phyloP scores from a whole-genome alignment of 192 early-diverging fungal species.

The Backusella tarrabulga region DNA sequence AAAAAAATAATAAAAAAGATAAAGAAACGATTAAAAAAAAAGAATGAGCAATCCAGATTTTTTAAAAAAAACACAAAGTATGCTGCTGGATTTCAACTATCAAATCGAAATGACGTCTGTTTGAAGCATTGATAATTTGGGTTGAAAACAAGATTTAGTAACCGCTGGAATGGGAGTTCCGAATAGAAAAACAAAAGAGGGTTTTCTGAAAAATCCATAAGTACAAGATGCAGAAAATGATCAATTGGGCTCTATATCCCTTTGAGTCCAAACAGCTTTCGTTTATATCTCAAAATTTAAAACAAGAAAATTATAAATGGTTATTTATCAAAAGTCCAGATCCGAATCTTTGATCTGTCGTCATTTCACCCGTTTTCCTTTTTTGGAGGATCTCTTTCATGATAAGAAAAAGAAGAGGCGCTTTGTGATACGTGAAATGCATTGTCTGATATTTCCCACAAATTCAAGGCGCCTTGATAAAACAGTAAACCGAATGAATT shows the following conservation, averaged over 20 bases:
- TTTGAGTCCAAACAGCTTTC: neutral
- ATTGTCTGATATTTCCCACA: neutral
- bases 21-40: neutral
- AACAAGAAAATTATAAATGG: neutral
- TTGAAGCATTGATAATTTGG: neutral
- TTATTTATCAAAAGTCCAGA: neutral
- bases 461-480: neutral
- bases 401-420: slow-evolving; percentile 2
- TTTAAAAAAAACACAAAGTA: neutral
- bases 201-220: neutral
- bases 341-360: neutral
- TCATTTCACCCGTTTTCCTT: neutral
- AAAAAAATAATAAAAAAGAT: neutral
- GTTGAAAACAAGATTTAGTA: neutral
- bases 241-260: too few species aligned
- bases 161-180: neutral
- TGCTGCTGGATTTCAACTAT: slow-evolving; percentile 3
- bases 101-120: neutral
- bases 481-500: too few species aligned
- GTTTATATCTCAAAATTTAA: neutral
- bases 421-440: neutral
- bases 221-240: neutral
- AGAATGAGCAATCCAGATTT: neutral
- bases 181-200: neutral
- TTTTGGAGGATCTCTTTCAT: neutral